Percentiles rank a stretch among this genome's conserved stretches.
These are phyloP conservation scores for Sphagnum tenellum DNA, from an alignment of 225 moss, liverwort and hornwort genomes.

Conservation along the genomic window DNA sequence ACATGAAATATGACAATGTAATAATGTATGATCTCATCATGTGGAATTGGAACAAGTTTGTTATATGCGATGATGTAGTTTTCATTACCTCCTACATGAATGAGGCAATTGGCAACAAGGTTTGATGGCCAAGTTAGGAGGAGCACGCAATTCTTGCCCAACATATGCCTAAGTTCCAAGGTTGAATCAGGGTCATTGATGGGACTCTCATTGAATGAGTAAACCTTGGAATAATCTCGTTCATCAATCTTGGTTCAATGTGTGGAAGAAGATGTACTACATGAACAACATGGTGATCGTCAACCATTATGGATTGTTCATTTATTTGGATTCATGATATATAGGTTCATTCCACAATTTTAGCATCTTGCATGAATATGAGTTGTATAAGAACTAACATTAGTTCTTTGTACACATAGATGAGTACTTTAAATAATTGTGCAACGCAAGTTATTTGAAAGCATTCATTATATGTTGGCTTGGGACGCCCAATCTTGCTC, in stretches of 20 bases:
- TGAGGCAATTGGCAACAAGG: neutral
- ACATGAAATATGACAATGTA: conserved; percentile 4
- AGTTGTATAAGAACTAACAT: too few relatives aligned
- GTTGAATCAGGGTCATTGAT: conserved; percentile 4
- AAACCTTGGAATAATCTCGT: neutral
- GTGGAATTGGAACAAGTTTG: neutral
- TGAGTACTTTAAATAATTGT: too few relatives aligned
- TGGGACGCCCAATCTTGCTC: too few relatives aligned
- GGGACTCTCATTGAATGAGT: neutral
- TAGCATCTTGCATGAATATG: neutral
- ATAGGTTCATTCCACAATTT: conserved; percentile 3
- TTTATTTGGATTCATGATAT: conserved; percentile 1
- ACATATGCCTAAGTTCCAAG: neutral
- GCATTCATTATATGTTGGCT: too few relatives aligned
- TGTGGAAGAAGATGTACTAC: conserved; percentile 4
- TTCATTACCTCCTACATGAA: neutral
- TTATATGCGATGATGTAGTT: neutral
- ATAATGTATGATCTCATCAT: neutral
- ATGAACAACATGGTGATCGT: conserved; percentile 2
- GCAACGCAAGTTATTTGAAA: too few relatives aligned
- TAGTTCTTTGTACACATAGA: too few relatives aligned
- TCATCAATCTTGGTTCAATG: neutral
- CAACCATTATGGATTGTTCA: conserved; percentile 6
- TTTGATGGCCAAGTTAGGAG: conserved; percentile 2
- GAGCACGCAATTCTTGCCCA: neutral